Evolutionary conservation across 2,329 filamentous ascomycete genomes (phyloP), one percentile per base, ranked within the genome.

Genomic region (Cercospora zeae-maydis): DNA sequence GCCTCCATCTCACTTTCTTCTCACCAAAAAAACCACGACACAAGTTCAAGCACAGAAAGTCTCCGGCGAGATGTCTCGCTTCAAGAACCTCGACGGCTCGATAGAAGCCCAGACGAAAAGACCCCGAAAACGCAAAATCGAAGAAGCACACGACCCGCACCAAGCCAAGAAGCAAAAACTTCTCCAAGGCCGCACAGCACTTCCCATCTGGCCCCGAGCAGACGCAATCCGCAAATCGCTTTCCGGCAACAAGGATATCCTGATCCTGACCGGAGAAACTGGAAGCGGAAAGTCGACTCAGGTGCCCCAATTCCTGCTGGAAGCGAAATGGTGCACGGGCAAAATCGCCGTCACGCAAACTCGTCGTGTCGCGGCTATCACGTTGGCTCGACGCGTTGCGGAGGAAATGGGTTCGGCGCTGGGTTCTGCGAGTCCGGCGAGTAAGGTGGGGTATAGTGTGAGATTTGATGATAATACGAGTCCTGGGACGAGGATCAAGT

Each of bases 261-360:
- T 99, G 57, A 82, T 99, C 0, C 80, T 99, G 13, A 89, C 95
- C 2, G 93, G 93, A 79, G 93, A 98, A 76, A 99, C 95, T 0
- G 95, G 95, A 75, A 96, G 91, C 13, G 95, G 95, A 74, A 99
- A 99, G 78, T 96, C 91, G 79, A 99, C 95, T 0, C 95, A 99
- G 77, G 88, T 97, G 0, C 93, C 95, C 0, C 95, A 98, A 72
- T 97, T 96, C 66, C 80, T 99, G 7, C 85, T 89, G 51, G 79
- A 82, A 27, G 90, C 97, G 72, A 78, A 85, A 6, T 98, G 93
- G 92, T 96, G 92, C 75, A 83, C 82, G 36, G 91, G 91, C 0
- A 88, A 90, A 71, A 92, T 99, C 67, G 95, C 93, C 7, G 92
- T 98, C 65, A 99, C 96, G 0, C 92, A 99, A 74, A 96, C 95